Conservation (phyloP, 768 basidiomycete genomes). For the Rhizopogon sp. region DNA sequence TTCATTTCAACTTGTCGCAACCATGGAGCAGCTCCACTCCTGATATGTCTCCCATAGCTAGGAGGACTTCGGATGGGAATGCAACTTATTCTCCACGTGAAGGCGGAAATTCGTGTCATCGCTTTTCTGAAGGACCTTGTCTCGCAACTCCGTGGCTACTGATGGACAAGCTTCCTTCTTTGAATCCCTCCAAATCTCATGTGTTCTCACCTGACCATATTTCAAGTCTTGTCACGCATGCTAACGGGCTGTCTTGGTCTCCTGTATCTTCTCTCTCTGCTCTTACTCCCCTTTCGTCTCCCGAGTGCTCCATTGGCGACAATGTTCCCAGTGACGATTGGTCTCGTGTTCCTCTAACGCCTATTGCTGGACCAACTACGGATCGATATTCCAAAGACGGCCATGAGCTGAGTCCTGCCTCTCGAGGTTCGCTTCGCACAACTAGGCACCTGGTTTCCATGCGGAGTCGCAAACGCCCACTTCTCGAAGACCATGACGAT, state of each 20-base stretch:
- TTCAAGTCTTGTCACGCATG: not conserved
- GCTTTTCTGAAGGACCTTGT: conserved; percentile 7
- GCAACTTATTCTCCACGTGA: not conserved
- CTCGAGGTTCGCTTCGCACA: not conserved
- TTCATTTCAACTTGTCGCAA: conserved; percentile 20
- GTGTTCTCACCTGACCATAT: not conserved
- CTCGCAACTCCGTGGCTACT: conserved; percentile 15
- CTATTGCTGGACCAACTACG: not conserved
- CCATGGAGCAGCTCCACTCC: conserved; percentile 12
- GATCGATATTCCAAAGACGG: not conserved
- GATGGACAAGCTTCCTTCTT: conserved; percentile 23
- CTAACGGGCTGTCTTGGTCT: conserved; percentile 13
- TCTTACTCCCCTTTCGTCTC: conserved; percentile 26
- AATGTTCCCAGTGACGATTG: not conserved
- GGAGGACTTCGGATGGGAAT: conserved; percentile 4
- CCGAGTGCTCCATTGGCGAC: conserved; percentile 2
- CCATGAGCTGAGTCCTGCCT: not conserved
- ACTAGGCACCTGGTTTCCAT: not conserved
- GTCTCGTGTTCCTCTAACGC: not conserved
- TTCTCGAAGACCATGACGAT: not conserved
- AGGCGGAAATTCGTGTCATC: not conserved
- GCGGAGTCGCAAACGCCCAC: not conserved
- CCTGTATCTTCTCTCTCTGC: conserved; percentile 23
- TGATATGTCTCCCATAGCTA: conserved; percentile 19
- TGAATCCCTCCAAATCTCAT: conserved; percentile 13